Evolutionary conservation across 805 yeast genomes (phyloP).

Genomic region (Candida schatavii): DNA sequence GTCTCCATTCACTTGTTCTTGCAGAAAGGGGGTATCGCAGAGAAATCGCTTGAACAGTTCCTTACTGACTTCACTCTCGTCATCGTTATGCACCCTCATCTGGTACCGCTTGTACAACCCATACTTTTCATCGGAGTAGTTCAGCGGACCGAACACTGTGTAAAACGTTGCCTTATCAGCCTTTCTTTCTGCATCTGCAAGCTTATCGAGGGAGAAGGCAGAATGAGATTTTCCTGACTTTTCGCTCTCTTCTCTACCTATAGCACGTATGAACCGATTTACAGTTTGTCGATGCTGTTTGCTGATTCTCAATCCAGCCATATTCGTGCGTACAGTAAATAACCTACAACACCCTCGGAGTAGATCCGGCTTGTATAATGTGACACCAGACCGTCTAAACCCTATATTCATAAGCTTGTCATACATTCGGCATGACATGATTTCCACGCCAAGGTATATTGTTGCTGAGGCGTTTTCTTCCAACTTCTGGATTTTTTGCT

Average conservation of each 20-base stretch:
- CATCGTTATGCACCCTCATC: conserved; percentile 63
- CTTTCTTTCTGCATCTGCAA: conserved; percentile 39
- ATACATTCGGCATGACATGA: conserved; percentile 52
- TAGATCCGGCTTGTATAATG: conserved; percentile 62
- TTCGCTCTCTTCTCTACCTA: conserved; percentile 10
- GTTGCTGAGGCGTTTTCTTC: conserved; percentile 12
- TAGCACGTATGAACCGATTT: conserved; percentile 53
- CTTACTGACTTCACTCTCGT: conserved; percentile 41
- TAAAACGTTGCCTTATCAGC: conserved; percentile 23
- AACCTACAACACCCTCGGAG: conserved; percentile 74
- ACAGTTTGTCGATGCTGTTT: conserved; percentile 69
- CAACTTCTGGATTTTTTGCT: conserved; percentile 9
- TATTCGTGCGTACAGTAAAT: conserved; percentile 69
- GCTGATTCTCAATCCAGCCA: conserved; percentile 41
- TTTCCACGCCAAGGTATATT: conserved; percentile 40
- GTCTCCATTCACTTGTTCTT: conserved; percentile 21
- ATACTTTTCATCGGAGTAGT: conserved; percentile 56
- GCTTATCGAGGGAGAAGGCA: conserved; percentile 11
- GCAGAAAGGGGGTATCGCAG: conserved; percentile 62
- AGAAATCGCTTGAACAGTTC: conserved; percentile 61
- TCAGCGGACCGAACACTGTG: conserved; percentile 53
- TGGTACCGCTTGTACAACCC: conserved; percentile 68
- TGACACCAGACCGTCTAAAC: conserved; percentile 74
- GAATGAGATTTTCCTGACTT: not conserved
- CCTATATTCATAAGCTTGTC: conserved; percentile 69